phyloP scores from a whole-genome alignment of 2,329 filamentous ascomycete species.

The Xylaria sp. region DNA sequence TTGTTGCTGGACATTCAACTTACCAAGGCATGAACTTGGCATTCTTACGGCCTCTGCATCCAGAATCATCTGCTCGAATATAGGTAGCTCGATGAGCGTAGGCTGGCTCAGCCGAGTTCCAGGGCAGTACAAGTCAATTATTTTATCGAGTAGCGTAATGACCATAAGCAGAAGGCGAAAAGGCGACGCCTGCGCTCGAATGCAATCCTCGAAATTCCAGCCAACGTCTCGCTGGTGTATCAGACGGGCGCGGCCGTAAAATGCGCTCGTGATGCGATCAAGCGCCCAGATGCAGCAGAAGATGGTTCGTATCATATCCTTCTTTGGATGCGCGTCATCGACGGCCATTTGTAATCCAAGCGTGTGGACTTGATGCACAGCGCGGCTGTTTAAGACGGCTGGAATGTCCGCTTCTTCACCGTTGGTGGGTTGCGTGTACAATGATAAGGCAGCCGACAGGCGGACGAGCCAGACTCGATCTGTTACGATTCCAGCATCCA shows the following conservation, averaged over 20 bases:
- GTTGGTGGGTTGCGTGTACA: constrained; percentile 68
- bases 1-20: constrained; percentile 35
- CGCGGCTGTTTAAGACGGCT: constrained; percentile 63
- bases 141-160: constrained; percentile 65
- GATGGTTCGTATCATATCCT: constrained; percentile 57
- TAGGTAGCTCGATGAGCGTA: constrained; percentile 64
- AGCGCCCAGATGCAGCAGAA: constrained; percentile 71
- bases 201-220: constrained; percentile 62
- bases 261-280: constrained; percentile 68
- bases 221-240: constrained; percentile 71
- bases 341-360: constrained; percentile 64
- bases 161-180: constrained; percentile 69
- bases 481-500: constrained; percentile 65
- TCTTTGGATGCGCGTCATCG: constrained; percentile 49
- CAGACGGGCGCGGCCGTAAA: constrained; percentile 69
- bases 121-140: constrained; percentile 71
- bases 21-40: constrained; percentile 62
- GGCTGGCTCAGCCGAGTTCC: constrained; percentile 61
- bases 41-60: constrained; percentile 64
- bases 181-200: constrained; percentile 62
- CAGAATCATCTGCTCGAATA: constrained; percentile 68
- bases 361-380: constrained; percentile 68
- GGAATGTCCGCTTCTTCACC: constrained; percentile 66
- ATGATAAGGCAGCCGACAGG: constrained; percentile 63
- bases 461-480: constrained; percentile 67